Evolutionary conservation across 495 filamentous ascomycete species (phyloP).

Genomic region (Penicillium cataractarum): DNA sequence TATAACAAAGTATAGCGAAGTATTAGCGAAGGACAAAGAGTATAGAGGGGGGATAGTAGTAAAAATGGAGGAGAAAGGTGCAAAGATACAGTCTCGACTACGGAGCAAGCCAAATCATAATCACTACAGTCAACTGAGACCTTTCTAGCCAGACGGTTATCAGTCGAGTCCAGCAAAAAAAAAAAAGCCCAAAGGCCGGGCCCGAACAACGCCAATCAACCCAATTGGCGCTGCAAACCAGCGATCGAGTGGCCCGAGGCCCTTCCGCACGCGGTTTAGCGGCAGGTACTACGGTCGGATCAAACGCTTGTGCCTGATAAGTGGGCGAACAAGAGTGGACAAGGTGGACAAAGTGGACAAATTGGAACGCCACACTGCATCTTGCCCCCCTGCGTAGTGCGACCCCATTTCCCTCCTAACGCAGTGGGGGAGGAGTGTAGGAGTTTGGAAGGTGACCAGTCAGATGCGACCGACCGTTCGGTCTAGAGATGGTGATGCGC

Average conservation of each 20-base stretch:
- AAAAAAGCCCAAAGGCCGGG: neutral
- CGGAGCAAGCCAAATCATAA: neutral
- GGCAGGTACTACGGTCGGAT: conserved; percentile 19
- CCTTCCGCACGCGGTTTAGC: conserved; percentile 18
- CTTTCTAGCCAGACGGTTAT: neutral
- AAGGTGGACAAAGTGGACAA: too few relatives aligned
- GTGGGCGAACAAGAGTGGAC: neutral
- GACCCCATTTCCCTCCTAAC: neutral
- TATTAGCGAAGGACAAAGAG: neutral
- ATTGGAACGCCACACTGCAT: conserved; percentile 11
- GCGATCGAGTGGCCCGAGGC: neutral
- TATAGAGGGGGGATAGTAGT: neutral
- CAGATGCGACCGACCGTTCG: neutral
- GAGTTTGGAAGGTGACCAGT: conserved; percentile 1
- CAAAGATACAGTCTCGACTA: neutral
- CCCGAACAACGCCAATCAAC: conserved; percentile 1
- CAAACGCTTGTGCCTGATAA: conserved; percentile 13
- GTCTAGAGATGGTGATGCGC: neutral
- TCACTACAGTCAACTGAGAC: neutral
- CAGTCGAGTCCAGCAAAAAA: neutral
- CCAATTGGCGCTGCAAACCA: neutral
- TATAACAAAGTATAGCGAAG: neutral
- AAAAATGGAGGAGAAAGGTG: neutral
- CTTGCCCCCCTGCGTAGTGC: conserved; percentile 4
- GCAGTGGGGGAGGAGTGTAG: neutral